phyloP scores from a whole-genome alignment of 371 early-diverging fungal genomes.

The Circinella umbellata region DNA sequence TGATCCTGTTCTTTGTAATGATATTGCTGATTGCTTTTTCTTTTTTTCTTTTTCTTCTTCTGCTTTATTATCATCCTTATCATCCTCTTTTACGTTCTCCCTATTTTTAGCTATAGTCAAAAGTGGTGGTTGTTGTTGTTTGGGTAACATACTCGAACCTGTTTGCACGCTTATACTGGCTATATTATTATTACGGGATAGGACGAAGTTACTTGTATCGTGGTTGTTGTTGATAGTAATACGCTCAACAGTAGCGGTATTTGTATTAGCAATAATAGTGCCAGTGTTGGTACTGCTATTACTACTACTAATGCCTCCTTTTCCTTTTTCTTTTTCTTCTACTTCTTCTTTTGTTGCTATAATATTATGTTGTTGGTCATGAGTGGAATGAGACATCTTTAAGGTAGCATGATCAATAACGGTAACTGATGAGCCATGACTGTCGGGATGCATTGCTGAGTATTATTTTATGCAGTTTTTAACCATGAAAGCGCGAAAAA shows the following conservation, averaged over 20 bases:
- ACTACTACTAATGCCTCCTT: no score
- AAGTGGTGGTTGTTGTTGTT: neutral
- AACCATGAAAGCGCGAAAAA: slow-evolving; percentile 1
- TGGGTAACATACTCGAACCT: neutral
- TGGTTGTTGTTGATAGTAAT: no score
- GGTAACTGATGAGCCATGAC: slow-evolving; percentile 13
- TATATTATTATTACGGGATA: slow-evolving; percentile 1
- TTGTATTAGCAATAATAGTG: no score
- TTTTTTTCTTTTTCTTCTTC: slow-evolving; percentile 1
- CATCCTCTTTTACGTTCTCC: no score
- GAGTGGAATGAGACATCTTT: neutral
- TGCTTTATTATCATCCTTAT: no score
- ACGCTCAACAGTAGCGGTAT: no score
- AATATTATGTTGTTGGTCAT: neutral
- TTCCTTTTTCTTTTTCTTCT: no score
- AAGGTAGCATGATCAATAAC: slow-evolving; percentile 7
- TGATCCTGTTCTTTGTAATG: no score
- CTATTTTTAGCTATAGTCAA: neutral
- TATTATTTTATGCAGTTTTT: neutral
- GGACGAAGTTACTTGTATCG: neutral
- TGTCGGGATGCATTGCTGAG: slow-evolving; percentile 13
- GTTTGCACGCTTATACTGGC: slow-evolving; percentile 6
- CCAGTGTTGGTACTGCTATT: no score
- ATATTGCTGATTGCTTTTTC: neutral
- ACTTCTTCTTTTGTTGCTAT: no score